Conservation (phyloP, 805 yeast species). For the Hanseniaspora pseudoguilliermondii region DNA sequence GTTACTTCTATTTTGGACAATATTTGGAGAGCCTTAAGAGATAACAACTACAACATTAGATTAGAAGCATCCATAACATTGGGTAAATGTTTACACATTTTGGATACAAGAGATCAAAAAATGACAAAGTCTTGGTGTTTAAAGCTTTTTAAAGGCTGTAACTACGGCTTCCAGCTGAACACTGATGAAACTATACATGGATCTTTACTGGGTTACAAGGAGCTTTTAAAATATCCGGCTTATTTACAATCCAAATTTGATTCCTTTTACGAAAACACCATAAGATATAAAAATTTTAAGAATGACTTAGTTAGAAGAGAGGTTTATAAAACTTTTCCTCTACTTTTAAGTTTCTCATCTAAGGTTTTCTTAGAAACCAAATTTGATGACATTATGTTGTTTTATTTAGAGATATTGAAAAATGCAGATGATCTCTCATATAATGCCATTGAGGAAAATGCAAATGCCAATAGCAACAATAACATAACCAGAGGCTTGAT, state of each 20-base stretch:
- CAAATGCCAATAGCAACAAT: slow-evolving; percentile 12
- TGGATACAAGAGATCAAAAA: slow-evolving; percentile 63
- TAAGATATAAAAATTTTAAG: slow-evolving; percentile 65
- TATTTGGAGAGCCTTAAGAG: slow-evolving; percentile 80
- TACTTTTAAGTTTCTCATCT: slow-evolving; percentile 66
- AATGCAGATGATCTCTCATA: slow-evolving; percentile 36
- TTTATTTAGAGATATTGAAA: slow-evolving; percentile 65
- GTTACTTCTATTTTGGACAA: slow-evolving; percentile 67
- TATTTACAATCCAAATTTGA: slow-evolving; percentile 61
- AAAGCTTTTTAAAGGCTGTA: slow-evolving; percentile 55
- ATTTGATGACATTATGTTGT: slow-evolving; percentile 64
- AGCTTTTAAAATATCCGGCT: slow-evolving; percentile 53
- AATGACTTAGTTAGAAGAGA: slow-evolving; percentile 66
- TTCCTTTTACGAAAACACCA: slow-evolving; percentile 61
- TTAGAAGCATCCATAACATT: slow-evolving; percentile 74
- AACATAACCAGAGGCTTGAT: slow-evolving; percentile 6
- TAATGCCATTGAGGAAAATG: slow-evolving; percentile 4
- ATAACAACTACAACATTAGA: slow-evolving; percentile 60
- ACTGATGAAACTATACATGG: slow-evolving; percentile 74
- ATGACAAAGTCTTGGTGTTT: slow-evolving; percentile 65
- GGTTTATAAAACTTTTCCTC: slow-evolving; percentile 71
- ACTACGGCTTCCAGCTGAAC: slow-evolving; percentile 40
- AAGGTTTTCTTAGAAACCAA: slow-evolving; percentile 65
- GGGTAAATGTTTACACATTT: slow-evolving; percentile 62
- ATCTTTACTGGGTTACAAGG: slow-evolving; percentile 67